A percentile compares a stretch with the other conserved stretches of the same genome.
These are phyloP conservation scores for Tremellales sp. DNA, from an alignment of 1,284 basidiomycete species.

Conservation along the genomic window DNA sequence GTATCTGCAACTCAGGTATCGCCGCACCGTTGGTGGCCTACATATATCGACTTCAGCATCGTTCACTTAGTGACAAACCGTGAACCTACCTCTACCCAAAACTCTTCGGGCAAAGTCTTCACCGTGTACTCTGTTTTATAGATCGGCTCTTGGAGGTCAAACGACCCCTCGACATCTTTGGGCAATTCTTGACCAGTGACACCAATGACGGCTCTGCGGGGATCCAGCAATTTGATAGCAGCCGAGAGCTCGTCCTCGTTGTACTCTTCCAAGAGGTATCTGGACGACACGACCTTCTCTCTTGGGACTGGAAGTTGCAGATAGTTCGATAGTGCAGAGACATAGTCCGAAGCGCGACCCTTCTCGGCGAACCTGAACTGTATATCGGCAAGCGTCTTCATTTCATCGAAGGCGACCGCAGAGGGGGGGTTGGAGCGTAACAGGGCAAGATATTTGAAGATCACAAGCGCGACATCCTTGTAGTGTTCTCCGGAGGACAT, in stretches of 20 bases:
- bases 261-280: conserved; percentile 74
- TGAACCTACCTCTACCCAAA: conserved; percentile 58
- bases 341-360: conserved; percentile 71
- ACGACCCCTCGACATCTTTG: conserved; percentile 57
- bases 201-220: conserved; percentile 52
- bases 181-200: conserved; percentile 55
- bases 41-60: conserved; percentile 5
- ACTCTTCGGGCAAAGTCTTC: conserved; percentile 61
- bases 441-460: conserved; percentile 85
- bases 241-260: conserved; percentile 63
- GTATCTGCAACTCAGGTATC: conserved; percentile 65
- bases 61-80: conserved; percentile 8
- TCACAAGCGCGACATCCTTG: conserved; percentile 64
- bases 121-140: conserved; percentile 81
- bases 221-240: conserved; percentile 63
- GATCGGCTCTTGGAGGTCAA: conserved; percentile 70
- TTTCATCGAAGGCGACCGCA: conserved; percentile 73
- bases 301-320: conserved; percentile 67
- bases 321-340: conserved; percentile 68
- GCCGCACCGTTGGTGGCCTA: conserved; percentile 66
- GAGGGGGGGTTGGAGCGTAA: conserved; percentile 66
- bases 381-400: conserved; percentile 67
- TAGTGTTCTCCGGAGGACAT: conserved; percentile 60
- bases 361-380: conserved; percentile 90
- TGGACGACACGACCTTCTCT: conserved; percentile 71